phyloP scores from a whole-genome alignment of 768 basidiomycete genomes.

The Dacryopinax spathularia region DNA sequence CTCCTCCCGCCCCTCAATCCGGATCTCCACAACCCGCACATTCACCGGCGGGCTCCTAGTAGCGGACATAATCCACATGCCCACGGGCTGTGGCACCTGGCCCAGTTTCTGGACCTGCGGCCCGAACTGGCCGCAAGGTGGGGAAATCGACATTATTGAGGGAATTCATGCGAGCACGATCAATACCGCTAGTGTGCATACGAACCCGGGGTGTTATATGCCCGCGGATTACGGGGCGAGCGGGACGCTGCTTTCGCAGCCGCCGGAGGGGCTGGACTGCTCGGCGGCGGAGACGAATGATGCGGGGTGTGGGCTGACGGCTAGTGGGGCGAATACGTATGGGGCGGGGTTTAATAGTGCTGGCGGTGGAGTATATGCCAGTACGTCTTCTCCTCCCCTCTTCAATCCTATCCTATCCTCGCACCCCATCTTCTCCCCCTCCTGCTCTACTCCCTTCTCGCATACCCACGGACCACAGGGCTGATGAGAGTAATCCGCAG shows the following conservation, averaged over 20 bases:
- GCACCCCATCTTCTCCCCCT: too few species aligned
- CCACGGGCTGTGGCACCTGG: constrained; percentile 80
- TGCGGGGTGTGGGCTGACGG: constrained; percentile 69
- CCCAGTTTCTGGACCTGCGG: constrained; percentile 37
- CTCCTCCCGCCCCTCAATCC: background rate
- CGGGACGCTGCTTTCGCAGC: constrained; percentile 49
- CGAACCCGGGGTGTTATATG: constrained; percentile 53
- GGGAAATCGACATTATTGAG: constrained; percentile 77
- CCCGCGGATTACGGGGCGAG: constrained; percentile 37
- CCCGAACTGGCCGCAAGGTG: constrained; percentile 49
- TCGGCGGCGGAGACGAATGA: constrained; percentile 45
- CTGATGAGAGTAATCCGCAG: too few species aligned
- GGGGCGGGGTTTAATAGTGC: constrained; percentile 77
- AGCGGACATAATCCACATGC: constrained; percentile 80
- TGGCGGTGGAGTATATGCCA: constrained; percentile 79
- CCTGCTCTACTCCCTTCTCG: too few species aligned
- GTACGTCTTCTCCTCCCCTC: constrained; percentile 33
- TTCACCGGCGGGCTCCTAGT: constrained; percentile 46
- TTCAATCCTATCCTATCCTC: constrained; percentile 13
- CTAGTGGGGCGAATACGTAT: constrained; percentile 46
- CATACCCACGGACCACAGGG: too few species aligned
- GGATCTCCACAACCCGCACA: constrained; percentile 6
- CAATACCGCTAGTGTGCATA: constrained; percentile 74
- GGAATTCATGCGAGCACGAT: constrained; percentile 68
- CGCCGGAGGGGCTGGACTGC: constrained; percentile 3